Evolutionary conservation across 176 grass and related monocot genomes (phyloP).

Genomic region (Saccharum spontaneum): DNA sequence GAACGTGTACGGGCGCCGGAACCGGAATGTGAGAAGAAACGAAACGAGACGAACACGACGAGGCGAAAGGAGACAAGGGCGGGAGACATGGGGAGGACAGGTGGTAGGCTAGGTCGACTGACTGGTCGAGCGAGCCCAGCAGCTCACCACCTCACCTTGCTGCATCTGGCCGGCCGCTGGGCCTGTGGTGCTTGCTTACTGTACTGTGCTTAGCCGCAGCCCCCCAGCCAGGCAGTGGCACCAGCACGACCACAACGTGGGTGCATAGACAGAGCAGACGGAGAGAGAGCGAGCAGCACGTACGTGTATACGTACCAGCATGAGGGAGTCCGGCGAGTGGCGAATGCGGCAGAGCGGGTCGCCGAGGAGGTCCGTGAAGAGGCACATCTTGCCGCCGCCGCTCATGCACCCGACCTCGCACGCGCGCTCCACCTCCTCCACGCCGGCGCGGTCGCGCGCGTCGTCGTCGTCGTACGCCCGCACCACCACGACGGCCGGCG

Average conservation of each 20-base stretch:
- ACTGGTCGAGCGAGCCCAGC: not conserved
- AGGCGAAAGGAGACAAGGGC: not conserved
- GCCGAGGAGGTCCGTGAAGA: slow-evolving; percentile 94
- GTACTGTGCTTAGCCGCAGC: not conserved
- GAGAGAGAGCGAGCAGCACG: not conserved
- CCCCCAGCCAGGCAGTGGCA: not conserved
- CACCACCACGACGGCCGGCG: slow-evolving; percentile 14
- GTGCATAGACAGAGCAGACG: not conserved
- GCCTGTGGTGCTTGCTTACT: not conserved
- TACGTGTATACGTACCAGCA: slow-evolving; percentile 69
- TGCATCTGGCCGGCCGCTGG: not conserved
- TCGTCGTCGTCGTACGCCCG: slow-evolving; percentile 57
- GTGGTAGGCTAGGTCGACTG: slow-evolving; percentile 22
- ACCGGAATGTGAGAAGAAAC: not conserved
- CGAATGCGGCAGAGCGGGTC: slow-evolving; percentile 95
- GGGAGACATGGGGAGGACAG: not conserved
- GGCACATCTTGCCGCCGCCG: slow-evolving; percentile 57
- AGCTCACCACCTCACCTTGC: not conserved
- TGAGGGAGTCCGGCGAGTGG: slow-evolving; percentile 74
- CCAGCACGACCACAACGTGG: slow-evolving; percentile 9
- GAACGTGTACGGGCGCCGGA: not conserved
- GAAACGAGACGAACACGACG: not conserved
- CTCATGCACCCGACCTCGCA: slow-evolving; percentile 79
- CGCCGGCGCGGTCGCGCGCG: slow-evolving; percentile 44
- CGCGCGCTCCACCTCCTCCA: slow-evolving; percentile 68